These are phyloP conservation scores for Fusarium haematococcum DNA, from an alignment of 2,329 filamentous ascomycete genomes.

Conservation along the genomic window DNA sequence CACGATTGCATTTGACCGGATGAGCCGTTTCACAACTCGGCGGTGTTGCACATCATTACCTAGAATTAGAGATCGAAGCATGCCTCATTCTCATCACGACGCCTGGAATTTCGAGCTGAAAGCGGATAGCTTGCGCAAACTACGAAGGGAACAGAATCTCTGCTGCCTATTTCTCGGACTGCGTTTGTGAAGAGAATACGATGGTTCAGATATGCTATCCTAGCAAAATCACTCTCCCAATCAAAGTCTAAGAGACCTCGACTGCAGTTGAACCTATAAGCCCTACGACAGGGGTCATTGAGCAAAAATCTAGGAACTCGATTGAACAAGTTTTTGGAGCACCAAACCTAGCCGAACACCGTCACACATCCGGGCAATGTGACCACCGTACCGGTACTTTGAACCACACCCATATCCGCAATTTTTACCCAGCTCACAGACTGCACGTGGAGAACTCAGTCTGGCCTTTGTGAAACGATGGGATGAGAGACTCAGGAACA, in stretches of 20 bases:
- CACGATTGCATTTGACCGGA: slow-evolving; percentile 14
- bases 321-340: background rate
- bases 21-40: slow-evolving; percentile 35
- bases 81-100: background rate
- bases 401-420: background rate
- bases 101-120: slow-evolving; percentile 19
- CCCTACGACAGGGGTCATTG: slow-evolving; percentile 16
- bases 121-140: background rate
- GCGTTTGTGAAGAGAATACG: background rate
- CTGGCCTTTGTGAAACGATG: slow-evolving; percentile 9
- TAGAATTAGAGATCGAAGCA: background rate
- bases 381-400: slow-evolving; percentile 27
- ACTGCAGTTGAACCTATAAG: background rate
- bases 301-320: background rate
- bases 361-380: background rate
- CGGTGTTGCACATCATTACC: slow-evolving; percentile 11
- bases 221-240: background rate
- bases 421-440: slow-evolving; percentile 1
- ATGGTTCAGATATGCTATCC: background rate
- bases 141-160: background rate
- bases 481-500: slow-evolving; percentile 21
- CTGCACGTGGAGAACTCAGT: slow-evolving; percentile 15
- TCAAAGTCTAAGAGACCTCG: background rate
- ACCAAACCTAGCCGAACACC: slow-evolving; percentile 1
- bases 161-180: background rate